Conservation (phyloP, 2,329 filamentous ascomycete species). For the Fusarium setosum region DNA sequence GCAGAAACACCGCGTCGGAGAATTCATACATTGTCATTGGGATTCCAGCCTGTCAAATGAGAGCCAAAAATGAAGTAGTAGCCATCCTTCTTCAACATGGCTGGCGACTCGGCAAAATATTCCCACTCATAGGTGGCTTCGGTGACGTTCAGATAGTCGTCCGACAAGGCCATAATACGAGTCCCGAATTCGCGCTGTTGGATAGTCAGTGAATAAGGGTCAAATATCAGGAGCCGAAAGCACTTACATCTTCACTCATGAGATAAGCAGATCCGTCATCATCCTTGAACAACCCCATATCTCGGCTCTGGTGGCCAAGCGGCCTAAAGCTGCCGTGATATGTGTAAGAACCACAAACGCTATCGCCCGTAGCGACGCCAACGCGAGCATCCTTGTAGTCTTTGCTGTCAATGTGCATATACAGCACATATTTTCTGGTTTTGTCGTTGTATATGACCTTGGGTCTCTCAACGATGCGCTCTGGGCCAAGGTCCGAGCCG, state of each 20-base stretch:
- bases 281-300: conserved; percentile 71
- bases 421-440: conserved; percentile 75
- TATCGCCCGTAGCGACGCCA: conserved; percentile 69
- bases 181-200: conserved; percentile 65
- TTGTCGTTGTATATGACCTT: conserved; percentile 75
- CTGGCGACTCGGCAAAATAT: conserved; percentile 70
- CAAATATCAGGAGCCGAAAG: fast-evolving
- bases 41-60: conserved; percentile 65
- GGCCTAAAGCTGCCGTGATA: conserved; percentile 50
- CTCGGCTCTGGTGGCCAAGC: conserved; percentile 56
- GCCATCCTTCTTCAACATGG: conserved; percentile 68
- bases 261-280: conserved; percentile 71
- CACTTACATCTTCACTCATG: conserved; percentile 69
- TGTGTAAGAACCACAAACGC: conserved; percentile 69
- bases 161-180: conserved; percentile 66
- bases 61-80: conserved; percentile 76
- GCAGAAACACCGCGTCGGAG: background rate
- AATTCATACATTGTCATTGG: conserved; percentile 69
- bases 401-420: conserved; percentile 73
- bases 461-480: conserved; percentile 73
- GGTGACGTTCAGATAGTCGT: conserved; percentile 66
- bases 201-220: fast-evolving
- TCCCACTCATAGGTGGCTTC: conserved; percentile 62
- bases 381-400: conserved; percentile 73
- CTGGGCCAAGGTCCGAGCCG: conserved; percentile 67